A percentile compares a stretch with the other conserved stretches of the same genome.
These are phyloP conservation scores for Phytophthora sansomeana DNA, from an alignment of 352 stramenopile genomes.

Conservation along the genomic window DNA sequence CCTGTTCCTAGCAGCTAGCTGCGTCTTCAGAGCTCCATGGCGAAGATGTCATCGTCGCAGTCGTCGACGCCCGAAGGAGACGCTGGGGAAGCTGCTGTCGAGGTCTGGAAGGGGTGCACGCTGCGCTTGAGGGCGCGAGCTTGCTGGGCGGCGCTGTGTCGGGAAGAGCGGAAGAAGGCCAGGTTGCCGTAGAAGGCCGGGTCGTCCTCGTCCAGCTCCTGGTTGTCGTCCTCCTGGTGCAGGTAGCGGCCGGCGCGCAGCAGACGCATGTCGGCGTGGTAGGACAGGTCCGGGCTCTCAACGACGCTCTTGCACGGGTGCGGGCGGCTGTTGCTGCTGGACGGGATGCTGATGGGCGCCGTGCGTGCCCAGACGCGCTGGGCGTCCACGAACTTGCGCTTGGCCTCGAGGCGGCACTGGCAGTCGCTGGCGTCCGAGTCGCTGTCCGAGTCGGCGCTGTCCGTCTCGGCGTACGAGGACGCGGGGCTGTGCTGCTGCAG, in stretches of 20 bases:
- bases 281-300: conserved; percentile 42
- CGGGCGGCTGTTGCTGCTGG: conserved; percentile 23
- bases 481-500: conserved; percentile 51
- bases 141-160: conserved; percentile 38
- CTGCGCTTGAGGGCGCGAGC: conserved; percentile 18
- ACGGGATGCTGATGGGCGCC: conserved; percentile 65
- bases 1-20: not conserved
- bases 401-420: conserved; percentile 28
- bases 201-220: conserved; percentile 69
- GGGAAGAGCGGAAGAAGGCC: conserved; percentile 68
- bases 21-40: conserved; percentile 66
- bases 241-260: conserved; percentile 36
- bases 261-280: conserved; percentile 44
- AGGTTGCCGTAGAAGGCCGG: conserved; percentile 72
- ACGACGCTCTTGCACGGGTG: conserved; percentile 27
- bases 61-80: conserved; percentile 25
- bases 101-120: conserved; percentile 5
- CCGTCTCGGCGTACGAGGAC: conserved; percentile 71
- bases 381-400: conserved; percentile 34
- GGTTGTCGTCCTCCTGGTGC: conserved; percentile 22
- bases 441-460: conserved; percentile 42
- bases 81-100: not conserved
- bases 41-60: conserved; percentile 72
- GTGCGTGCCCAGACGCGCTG: conserved; percentile 47
- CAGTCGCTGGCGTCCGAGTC: conserved; percentile 53